A percentile compares a stretch with the other conserved stretches of the same genome.
Evolutionary conservation across 768 basidiomycete genomes (phyloP).

Genomic region (Trametes punicea): DNA sequence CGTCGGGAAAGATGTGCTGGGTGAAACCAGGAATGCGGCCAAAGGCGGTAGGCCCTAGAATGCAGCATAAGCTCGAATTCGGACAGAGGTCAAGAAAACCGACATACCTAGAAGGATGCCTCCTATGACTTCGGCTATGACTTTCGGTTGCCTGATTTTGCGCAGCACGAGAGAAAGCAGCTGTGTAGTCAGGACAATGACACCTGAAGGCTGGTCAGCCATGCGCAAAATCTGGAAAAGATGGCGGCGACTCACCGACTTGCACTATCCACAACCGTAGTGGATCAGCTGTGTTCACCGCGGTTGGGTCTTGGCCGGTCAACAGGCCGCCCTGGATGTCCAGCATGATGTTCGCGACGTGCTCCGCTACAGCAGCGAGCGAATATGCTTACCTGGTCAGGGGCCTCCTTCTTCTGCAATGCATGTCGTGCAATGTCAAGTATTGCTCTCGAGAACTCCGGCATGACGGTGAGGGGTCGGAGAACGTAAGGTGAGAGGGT

Average conservation of each 20-base stretch:
- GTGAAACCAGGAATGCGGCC: conserved; percentile 91
- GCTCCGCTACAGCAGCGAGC: not conserved
- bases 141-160: conserved; percentile 81
- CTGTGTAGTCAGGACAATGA: conserved; percentile 82
- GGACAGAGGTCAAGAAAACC: not conserved
- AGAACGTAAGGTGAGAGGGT: not conserved
- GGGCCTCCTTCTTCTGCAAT: conserved; percentile 2
- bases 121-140: conserved; percentile 81
- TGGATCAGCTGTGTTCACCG: conserved; percentile 64
- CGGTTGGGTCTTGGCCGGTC: conserved; percentile 68
- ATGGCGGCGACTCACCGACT: conserved; percentile 48
- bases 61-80: not conserved
- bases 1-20: conserved; percentile 72
- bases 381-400: conserved; percentile 6
- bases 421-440: conserved; percentile 8
- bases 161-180: conserved; percentile 67
- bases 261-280: conserved; percentile 76
- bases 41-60: conserved; percentile 48
- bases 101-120: conserved; percentile 78
- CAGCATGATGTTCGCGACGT: not conserved
- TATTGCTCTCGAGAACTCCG: conserved; percentile 11
- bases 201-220: conserved; percentile 42
- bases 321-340: conserved; percentile 64
- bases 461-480: conserved; percentile 1
- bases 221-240: no score